Evolutionary conservation across 352 stramenopile genomes (phyloP).

Genomic region (Peronosclerospora sorghi): DNA sequence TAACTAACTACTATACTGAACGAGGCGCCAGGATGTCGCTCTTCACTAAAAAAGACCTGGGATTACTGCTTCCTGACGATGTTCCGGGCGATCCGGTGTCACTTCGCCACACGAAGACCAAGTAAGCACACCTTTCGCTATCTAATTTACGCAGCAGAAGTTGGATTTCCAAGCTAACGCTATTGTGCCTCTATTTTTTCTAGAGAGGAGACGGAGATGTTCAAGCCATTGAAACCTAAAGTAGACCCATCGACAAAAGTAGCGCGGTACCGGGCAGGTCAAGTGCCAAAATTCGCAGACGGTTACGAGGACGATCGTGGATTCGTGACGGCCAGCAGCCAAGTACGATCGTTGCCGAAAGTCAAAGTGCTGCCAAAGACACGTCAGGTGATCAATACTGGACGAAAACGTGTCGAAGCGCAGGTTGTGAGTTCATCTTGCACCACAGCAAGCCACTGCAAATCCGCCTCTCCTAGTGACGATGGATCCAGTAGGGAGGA

Average conservation of each 20-base stretch:
- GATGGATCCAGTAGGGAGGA: slow-evolving; percentile 21
- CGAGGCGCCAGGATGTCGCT: no score
- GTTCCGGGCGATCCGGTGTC: slow-evolving; percentile 66
- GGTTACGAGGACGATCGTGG: slow-evolving; percentile 70
- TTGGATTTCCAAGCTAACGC: not conserved
- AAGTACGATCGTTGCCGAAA: slow-evolving; percentile 34
- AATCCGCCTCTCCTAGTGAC: slow-evolving; percentile 11
- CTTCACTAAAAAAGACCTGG: slow-evolving; percentile 85
- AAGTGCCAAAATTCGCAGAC: slow-evolving; percentile 63
- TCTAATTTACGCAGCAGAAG: not conserved
- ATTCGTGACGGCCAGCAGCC: slow-evolving; percentile 60
- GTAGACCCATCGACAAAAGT: slow-evolving; percentile 76
- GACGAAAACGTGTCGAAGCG: slow-evolving; percentile 47
- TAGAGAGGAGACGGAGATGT: slow-evolving; percentile 61
- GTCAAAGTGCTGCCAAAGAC: slow-evolving; percentile 15
- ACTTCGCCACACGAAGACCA: slow-evolving; percentile 62
- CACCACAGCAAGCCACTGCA: slow-evolving; percentile 2
- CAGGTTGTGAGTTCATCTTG: slow-evolving; percentile 27
- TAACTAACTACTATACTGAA: no score
- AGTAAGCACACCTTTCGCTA: slow-evolving; percentile 14
- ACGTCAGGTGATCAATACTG: slow-evolving; percentile 7
- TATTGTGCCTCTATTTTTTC: not conserved
- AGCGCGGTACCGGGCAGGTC: slow-evolving; percentile 66
- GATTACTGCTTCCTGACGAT: slow-evolving; percentile 70
- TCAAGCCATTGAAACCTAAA: slow-evolving; percentile 68